phyloP scores from a whole-genome alignment of 176 grass and related monocot species.

The Musa troglodytarum region DNA sequence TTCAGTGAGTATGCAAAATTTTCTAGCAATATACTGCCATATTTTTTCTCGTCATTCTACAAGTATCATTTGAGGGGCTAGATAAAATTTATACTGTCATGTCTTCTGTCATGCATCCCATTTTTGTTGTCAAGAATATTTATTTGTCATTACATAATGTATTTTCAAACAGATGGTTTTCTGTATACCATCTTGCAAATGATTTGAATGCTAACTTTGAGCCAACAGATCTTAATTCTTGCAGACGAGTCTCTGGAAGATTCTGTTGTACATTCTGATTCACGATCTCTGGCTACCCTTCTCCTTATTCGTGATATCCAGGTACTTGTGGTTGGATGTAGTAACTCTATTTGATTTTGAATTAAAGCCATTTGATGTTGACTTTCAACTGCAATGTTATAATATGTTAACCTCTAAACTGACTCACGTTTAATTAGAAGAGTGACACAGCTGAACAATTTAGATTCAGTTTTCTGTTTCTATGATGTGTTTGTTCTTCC shows the following conservation, averaged over 20 bases:
- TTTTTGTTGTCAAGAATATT: slow-evolving; percentile 1
- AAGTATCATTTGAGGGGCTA: neutral
- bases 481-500: neutral
- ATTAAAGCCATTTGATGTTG: neutral
- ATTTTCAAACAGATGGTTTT: neutral
- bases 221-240: slow-evolving; percentile 94
- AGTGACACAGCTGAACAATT: neutral
- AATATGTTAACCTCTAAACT: neutral
- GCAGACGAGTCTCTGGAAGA: slow-evolving; percentile 98
- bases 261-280: slow-evolving; percentile 96
- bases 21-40: neutral
- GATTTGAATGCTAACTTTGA: slow-evolving; percentile 46
- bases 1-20: slow-evolving; percentile 56
- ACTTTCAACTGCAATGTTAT: neutral
- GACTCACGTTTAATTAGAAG: neutral
- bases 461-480: neutral
- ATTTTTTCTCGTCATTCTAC: neutral
- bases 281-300: slow-evolving; percentile 90
- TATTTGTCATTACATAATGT: neutral
- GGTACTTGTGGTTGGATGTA: slow-evolving; percentile 24
- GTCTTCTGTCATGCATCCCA: neutral
- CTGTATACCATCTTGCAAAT: neutral
- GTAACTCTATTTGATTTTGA: neutral
- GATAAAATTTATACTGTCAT: neutral
- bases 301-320: slow-evolving; percentile 95